A percentile compares a stretch with the other conserved stretches of the same genome.
phyloP scores from a whole-genome alignment of 768 basidiomycete genomes.

The Phlebiopsis gigantea region DNA sequence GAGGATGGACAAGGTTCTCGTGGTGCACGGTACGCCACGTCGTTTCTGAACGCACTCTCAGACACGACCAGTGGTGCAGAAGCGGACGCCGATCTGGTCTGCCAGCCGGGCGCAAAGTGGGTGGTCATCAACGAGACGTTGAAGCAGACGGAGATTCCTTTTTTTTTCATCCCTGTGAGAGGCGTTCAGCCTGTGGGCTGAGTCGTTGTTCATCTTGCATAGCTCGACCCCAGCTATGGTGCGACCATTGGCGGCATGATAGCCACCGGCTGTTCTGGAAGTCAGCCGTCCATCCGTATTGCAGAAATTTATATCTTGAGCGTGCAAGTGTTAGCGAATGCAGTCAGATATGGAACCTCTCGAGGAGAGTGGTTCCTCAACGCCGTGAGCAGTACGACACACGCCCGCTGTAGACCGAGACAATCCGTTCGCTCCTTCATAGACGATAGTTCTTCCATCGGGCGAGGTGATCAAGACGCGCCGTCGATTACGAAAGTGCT shows the following conservation, averaged over 20 bases:
- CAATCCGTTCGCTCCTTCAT: background rate
- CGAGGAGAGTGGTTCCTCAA: constrained; percentile 91
- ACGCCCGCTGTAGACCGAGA: background rate
- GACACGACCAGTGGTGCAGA: constrained; percentile 31
- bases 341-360: constrained; percentile 84
- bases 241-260: constrained; percentile 87
- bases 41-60: background rate
- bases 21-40: constrained; percentile 53
- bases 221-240: constrained; percentile 75
- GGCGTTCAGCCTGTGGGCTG: background rate
- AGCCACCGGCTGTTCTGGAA: constrained; percentile 83
- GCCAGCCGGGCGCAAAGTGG: constrained; percentile 71
- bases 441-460: constrained; percentile 87
- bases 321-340: constrained; percentile 46
- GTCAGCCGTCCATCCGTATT: constrained; percentile 31
- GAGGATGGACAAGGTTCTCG: constrained; percentile 72
- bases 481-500: constrained; percentile 70
- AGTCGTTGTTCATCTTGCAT: background rate
- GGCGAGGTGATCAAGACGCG: constrained; percentile 92
- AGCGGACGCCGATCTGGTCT: constrained; percentile 66
- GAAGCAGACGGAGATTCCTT: constrained; percentile 53
- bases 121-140: constrained; percentile 67
- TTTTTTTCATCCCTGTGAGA: constrained; percentile 68
- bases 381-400: constrained; percentile 39
- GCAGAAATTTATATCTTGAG: background rate